Evolutionary conservation across 495 filamentous ascomycete species (phyloP), one percentile per base, ranked within the genome.

Genomic region (Daldinia loculata): DNA sequence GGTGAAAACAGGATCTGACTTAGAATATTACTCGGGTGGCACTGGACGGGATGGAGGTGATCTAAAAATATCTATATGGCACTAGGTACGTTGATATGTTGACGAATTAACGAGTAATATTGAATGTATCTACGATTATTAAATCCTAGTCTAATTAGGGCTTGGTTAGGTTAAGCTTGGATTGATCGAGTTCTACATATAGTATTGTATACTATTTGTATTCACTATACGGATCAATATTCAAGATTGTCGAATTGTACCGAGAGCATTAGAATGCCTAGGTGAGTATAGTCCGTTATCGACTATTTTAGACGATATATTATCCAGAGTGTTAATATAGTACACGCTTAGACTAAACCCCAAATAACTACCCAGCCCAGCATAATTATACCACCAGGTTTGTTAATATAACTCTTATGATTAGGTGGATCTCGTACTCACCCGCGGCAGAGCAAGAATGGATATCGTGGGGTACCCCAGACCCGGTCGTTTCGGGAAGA

Each of bases 41-140:
- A 36, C n/a, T 15, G 17, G 56, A 12, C 12, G 48, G 60, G 41
- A 41, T 39, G 50, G 51, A 36, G 43, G 19, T 36, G 17, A 24
- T 45, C 1, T 48, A 19, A 64, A 64, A 39, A 55, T 43, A 55
- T 26, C 8, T 56, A n/a, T 56, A 43, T 36, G 22, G 45, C 19
- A 12, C 51, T 55, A 70, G 53, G 60, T 51, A 61, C 38, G 58
- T 63, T n/a, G 15, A 64, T 39, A 27, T 66, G 19, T 56, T 45
- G 27, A 60, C 45, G 59, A 67, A 55, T 50, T 53, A n/a, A 60
- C 59, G 57, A 67, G 15, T 34, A 15, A 41, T 41, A 39, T 58
- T 32, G 43, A 12, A 26, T 12, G 26, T 36, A 48, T 15, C 22
- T 61, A 27, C 39, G 15, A 24, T 34, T 17, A 29, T 50, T 36